phyloP scores from a whole-genome alignment of 805 yeast genomes.

The Suhomyces prunicola region DNA sequence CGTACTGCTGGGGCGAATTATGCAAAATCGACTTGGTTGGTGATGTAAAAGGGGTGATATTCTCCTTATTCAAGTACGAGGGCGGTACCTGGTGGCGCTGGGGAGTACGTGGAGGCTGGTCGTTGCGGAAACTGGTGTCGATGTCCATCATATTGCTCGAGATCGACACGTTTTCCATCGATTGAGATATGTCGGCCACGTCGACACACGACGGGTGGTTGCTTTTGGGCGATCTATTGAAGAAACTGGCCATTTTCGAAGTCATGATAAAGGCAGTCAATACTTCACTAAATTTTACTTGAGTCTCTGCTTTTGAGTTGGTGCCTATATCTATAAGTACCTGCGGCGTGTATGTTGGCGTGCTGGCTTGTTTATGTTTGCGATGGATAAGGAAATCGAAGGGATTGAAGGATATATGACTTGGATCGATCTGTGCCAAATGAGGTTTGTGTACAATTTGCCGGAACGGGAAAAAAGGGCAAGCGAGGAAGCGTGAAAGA shows the following conservation, averaged over 20 bases:
- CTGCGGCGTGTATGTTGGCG: not conserved
- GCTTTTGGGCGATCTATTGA: slow-evolving; percentile 17
- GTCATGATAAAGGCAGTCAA: not conserved
- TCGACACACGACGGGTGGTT: slow-evolving; percentile 15
- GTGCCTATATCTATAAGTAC: not conserved
- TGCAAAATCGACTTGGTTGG: slow-evolving; percentile 38
- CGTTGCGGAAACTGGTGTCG: slow-evolving; percentile 27
- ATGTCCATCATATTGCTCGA: slow-evolving; percentile 36
- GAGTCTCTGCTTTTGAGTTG: not conserved
- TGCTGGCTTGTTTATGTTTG: slow-evolving; percentile 1
- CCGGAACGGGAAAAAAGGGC: not conserved
- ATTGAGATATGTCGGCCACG: slow-evolving; percentile 38
- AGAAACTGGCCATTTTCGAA: slow-evolving; percentile 14
- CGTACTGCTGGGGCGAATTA: slow-evolving; percentile 19
- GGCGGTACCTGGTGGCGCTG: slow-evolving; percentile 7
- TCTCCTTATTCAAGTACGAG: slow-evolving; percentile 31
- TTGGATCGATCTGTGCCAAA: not conserved
- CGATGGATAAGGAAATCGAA: not conserved
- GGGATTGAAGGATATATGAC: not conserved
- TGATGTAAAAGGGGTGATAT: slow-evolving; percentile 32
- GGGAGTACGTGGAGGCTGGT: slow-evolving; percentile 12
- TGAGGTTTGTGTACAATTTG: not conserved
- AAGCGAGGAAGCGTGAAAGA: not conserved
- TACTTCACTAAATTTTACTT: not conserved
- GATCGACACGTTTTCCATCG: slow-evolving; percentile 43